Base-by-base conservation (phyloP, 2,329 filamentous ascomycete genomes). In the Aspergillus chevalieri region DNA sequence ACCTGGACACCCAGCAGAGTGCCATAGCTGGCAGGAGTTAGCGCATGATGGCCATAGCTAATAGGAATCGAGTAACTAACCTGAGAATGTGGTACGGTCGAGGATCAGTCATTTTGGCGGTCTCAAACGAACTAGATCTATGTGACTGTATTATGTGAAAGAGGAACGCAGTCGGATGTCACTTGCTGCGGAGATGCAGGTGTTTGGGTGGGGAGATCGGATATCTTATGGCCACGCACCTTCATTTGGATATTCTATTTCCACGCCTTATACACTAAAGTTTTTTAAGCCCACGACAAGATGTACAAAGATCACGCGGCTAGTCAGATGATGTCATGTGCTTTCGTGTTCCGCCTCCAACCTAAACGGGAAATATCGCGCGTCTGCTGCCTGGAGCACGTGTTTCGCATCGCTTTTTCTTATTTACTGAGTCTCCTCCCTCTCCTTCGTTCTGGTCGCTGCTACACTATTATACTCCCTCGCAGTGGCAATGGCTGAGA, bases 1-100 rank as follows among this genome's bases (percentile, higher is more conserved):
- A 95, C 79, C 36, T 89, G 87, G 24, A 86, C 85, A 56, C 93
- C 93, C 12, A 97, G 77, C 45, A 97, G 80, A 17, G 89, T 90
- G 57, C 89, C 90, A 72, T 94, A 95, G 65, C 89, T 93, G 58
- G 12, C 47, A 50, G 48, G 38, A 46, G 24, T 34, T 19, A 39
- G 10, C 10, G 36, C 36, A 19, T 39, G 26, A 22, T 24, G 15
- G 4, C 4, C 6, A 17, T n/a, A 26, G 22, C 24, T 0, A 6
- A 43, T 12, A 39, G 8, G 22, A 14, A n/a, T 12, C n/a, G 22
- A 24, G 14, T 8, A 12, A 55, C 58, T n/a, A 47, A 64, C 65
- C 64, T 66, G 4, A 67, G 39, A 22, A 67, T 48, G 28, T 67
- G 65, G 39, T 62, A 67, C n/a, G 65, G 65, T 36, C 65, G 65